phyloP scores from a whole-genome alignment of 768 basidiomycete species.

The Naganishia antarctica region DNA sequence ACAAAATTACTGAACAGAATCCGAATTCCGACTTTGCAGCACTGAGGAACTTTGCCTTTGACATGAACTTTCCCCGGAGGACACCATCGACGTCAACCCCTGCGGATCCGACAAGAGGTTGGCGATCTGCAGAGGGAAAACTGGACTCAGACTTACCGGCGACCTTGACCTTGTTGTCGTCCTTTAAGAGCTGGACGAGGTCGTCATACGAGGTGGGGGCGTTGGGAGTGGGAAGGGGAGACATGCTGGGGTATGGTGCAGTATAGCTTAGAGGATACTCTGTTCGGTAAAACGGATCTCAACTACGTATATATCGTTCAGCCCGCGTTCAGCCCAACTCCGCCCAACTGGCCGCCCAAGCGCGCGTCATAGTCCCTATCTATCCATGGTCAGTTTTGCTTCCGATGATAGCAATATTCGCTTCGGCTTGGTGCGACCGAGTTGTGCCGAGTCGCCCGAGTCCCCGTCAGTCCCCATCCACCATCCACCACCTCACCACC shows the following conservation, averaged over 20 bases:
- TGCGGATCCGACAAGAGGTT: slow-evolving; percentile 15
- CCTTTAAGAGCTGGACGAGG: slow-evolving; percentile 55
- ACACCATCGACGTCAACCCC: slow-evolving; percentile 73
- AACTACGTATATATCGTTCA: too few species aligned
- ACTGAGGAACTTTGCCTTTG: slow-evolving; percentile 82
- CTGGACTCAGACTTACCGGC: slow-evolving; percentile 64
- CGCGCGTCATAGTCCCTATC: too few species aligned
- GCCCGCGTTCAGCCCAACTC: too few species aligned
- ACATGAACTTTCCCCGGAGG: slow-evolving; percentile 88
- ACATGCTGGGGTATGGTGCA: background rate
- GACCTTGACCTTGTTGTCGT: slow-evolving; percentile 84
- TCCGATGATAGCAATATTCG: too few species aligned
- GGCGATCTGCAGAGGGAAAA: background rate
- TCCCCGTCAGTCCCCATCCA: too few species aligned
- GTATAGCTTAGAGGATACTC: too few species aligned
- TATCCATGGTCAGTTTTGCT: too few species aligned
- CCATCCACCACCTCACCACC: too few species aligned
- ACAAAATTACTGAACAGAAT: slow-evolving; percentile 92
- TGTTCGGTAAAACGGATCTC: too few species aligned
- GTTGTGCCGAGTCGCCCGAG: too few species aligned
- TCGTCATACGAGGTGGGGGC: slow-evolving; percentile 60
- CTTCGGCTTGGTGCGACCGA: too few species aligned
- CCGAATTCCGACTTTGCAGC: slow-evolving; percentile 67
- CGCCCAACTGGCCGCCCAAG: too few species aligned
- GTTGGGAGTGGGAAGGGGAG: slow-evolving; percentile 41